Conservation (phyloP, 129 eudicot species). For the Lactuca sativa region DNA sequence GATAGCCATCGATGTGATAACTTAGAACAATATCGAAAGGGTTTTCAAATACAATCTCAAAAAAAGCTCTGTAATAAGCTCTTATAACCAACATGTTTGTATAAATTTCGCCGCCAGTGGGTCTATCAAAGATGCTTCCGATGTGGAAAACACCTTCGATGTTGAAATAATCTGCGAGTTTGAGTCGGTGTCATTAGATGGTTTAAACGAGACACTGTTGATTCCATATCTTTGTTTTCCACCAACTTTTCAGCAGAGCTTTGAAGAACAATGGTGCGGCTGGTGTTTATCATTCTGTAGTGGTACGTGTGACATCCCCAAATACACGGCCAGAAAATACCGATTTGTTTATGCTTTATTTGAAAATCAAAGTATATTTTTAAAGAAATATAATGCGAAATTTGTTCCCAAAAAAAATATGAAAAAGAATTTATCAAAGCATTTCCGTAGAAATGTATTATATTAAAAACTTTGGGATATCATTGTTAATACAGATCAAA, state of each 20-base stretch:
- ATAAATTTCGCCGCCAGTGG: conserved; percentile 70
- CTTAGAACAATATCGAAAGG: conserved; percentile 64
- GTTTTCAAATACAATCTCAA: conserved; percentile 85
- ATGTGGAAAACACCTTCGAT: conserved; percentile 78
- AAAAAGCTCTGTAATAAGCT: conserved; percentile 62
- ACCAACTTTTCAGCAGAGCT: conserved; percentile 37
- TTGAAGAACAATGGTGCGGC: conserved; percentile 40
- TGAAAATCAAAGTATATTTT: too few relatives aligned
- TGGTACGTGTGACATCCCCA: too few relatives aligned
- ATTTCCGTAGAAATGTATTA: too few relatives aligned
- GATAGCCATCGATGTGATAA: conserved; percentile 82
- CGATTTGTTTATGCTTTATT: too few relatives aligned
- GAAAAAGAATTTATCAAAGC: too few relatives aligned
- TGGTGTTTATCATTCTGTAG: conserved; percentile 45
- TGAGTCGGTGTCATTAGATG: conserved; percentile 42
- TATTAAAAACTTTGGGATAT: too few relatives aligned
- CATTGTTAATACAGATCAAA: too few relatives aligned
- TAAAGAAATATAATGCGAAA: too few relatives aligned
- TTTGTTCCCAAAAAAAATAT: too few relatives aligned
- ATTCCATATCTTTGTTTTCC: conserved; percentile 49
- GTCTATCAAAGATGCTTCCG: conserved; percentile 67
- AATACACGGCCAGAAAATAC: too few relatives aligned
- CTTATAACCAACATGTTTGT: conserved; percentile 74
- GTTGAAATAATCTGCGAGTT: conserved; percentile 59
- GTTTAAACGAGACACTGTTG: conserved; percentile 46